Evolutionary conservation across 2,329 filamentous ascomycete species (phyloP), one percentile per base, ranked within the genome.

Genomic region (Onygenales sp.): DNA sequence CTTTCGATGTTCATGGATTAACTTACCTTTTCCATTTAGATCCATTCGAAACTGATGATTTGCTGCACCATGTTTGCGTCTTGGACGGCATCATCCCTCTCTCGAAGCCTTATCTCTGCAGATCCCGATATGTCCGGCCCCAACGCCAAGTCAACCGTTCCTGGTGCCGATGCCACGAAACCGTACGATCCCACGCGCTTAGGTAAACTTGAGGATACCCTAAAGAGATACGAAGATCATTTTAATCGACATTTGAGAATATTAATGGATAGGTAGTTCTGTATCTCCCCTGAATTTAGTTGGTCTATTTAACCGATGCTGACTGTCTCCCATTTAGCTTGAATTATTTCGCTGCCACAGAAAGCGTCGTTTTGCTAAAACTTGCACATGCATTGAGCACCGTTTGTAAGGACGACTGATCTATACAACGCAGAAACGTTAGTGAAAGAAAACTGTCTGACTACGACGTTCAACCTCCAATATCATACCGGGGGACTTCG

Each of bases 261-360:
- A 60, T 71, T 98, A 63, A 82, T 97, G 39, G 93, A 97, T 67
- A 92, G 89, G 56, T 78, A 50, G 42, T 64, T 55, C 32, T 10
- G 39, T 45, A 11, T 43, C 35, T 17, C 27, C 43, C 32, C 52
- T 39, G 14, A 13, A 49, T n/a, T 41, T 39, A 41, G 21, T 36
- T 39, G 21, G 6, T 42, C 14, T 33, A 9, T 52, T 11, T 14
- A 11, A 43, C 46, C 3, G 35, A n/a, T 49, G 52, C 41, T 39
- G 56, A 55, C 41, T 36, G 32, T 50, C 55, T 14, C 56, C 36
- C 50, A n/a, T 43, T 17, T 50, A 73, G 71, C 56, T 57, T 98
- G 58, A 97, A 98, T 63, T 95, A 97, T 70, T 94, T 96, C 63
- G 93, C 93, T 2, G 93, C 93, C 0, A 97, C 93, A 0, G 93